phyloP scores from a whole-genome alignment of 495 filamentous ascomycete species.

The Talaromyces ruber region DNA sequence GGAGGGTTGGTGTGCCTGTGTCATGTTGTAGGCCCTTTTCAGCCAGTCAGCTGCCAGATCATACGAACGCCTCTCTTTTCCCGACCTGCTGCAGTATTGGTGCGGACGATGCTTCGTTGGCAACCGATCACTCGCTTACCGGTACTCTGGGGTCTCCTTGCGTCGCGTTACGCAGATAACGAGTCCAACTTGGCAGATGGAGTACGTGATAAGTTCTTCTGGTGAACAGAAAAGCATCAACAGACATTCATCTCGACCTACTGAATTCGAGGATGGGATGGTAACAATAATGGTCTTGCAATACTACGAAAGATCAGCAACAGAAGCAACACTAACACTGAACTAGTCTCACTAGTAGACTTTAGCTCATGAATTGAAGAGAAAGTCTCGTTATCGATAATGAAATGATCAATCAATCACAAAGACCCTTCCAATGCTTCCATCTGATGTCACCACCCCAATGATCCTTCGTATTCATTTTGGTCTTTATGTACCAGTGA shows the following conservation, averaged over 20 bases:
- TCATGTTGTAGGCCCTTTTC: not conserved
- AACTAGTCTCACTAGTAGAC: not conserved
- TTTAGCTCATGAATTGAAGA: too few relatives aligned
- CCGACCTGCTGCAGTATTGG: not conserved
- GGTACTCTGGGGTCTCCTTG: not conserved
- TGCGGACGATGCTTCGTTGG: not conserved
- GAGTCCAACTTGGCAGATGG: not conserved
- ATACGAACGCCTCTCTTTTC: not conserved
- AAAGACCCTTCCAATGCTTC: not conserved
- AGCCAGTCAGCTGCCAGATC: not conserved
- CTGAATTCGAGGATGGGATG: not conserved
- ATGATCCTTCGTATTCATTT: not conserved
- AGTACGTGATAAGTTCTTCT: not conserved
- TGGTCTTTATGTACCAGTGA: not conserved
- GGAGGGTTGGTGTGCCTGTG: not conserved
- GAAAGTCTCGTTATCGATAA: not conserved
- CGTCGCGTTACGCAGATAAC: not conserved
- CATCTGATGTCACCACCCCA: not conserved
- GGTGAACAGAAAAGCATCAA: not conserved
- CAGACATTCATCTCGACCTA: not conserved
- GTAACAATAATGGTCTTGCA: not conserved
- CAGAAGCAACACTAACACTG: not conserved
- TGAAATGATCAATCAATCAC: not conserved
- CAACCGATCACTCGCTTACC: not conserved
- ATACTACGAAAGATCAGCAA: not conserved